Conservation (phyloP, 441 rosid genomes). For the Gossypium davidsonii region DNA sequence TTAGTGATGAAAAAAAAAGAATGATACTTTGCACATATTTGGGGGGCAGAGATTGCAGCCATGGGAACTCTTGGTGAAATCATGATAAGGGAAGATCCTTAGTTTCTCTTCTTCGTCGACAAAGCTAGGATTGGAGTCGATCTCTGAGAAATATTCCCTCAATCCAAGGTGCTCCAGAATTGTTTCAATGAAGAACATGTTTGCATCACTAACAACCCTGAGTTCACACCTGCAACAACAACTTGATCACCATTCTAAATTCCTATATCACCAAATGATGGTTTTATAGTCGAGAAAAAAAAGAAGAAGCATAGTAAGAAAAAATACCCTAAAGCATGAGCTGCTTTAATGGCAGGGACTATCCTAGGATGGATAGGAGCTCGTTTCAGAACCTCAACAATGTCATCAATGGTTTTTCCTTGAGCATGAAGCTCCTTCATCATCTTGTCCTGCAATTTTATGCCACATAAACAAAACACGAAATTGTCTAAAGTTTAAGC, state of each 20-base stretch:
- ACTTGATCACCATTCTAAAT: not conserved
- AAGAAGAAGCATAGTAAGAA: not conserved
- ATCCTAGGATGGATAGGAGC: slow-evolving; percentile 30
- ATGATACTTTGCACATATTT: slow-evolving; percentile 21
- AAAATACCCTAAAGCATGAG: slow-evolving; percentile 44
- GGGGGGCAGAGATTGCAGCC: slow-evolving; percentile 59
- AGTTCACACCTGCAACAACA: slow-evolving; percentile 26
- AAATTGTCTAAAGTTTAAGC: not conserved
- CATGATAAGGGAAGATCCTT: slow-evolving; percentile 52
- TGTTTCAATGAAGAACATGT: slow-evolving; percentile 70
- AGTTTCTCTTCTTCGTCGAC: slow-evolving; percentile 52
- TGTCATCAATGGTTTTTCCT: slow-evolving; percentile 40
- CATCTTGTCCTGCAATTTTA: slow-evolving; percentile 41
- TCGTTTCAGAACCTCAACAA: slow-evolving; percentile 36
- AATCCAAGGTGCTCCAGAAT: slow-evolving; percentile 57
- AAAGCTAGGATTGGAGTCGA: slow-evolving; percentile 57
- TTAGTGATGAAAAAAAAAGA: not conserved
- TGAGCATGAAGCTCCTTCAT: slow-evolving; percentile 42
- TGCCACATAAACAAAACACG: not conserved
- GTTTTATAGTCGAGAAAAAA: not conserved
- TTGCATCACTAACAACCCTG: slow-evolving; percentile 80
- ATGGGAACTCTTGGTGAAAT: slow-evolving; percentile 44
- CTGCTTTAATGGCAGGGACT: slow-evolving; percentile 32
- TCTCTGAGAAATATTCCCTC: slow-evolving; percentile 51
- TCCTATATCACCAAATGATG: not conserved